phyloP scores from a whole-genome alignment of 441 rosid genomes.

The Gossypium laxum region DNA sequence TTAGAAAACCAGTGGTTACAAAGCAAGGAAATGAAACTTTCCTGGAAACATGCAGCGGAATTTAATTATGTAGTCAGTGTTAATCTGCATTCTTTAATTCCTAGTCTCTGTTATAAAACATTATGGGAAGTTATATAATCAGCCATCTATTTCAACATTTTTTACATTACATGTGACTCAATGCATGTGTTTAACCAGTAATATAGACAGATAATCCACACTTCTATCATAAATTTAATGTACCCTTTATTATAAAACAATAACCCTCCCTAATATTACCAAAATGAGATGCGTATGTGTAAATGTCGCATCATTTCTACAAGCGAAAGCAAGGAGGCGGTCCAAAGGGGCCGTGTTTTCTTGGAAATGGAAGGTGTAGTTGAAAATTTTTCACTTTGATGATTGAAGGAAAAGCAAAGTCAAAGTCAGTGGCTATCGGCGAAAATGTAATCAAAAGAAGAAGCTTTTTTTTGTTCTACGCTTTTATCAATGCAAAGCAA shows the following conservation, averaged over 20 bases:
- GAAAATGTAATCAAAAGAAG: not conserved
- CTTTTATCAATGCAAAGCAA: not conserved
- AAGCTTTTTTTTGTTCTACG: not conserved
- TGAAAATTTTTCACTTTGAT: not conserved
- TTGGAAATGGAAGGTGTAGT: not conserved
- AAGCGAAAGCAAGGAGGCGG: too few species aligned
- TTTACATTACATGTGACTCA: not conserved
- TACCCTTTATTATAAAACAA: not conserved
- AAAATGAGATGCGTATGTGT: too few species aligned
- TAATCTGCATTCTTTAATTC: not conserved
- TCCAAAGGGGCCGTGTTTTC: too few species aligned
- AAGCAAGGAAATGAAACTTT: not conserved
- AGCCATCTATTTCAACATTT: not conserved
- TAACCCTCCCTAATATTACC: too few species aligned
- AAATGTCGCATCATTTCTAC: too few species aligned
- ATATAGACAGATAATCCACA: not conserved
- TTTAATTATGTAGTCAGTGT: not conserved
- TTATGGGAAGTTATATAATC: not conserved
- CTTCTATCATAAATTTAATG: not conserved
- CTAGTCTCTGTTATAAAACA: not conserved
- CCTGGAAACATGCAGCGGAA: not conserved
- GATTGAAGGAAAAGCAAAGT: constrained; percentile 7
- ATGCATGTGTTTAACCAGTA: not conserved
- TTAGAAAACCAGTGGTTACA: not conserved
- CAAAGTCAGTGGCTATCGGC: not conserved